Percentiles rank a stretch among this genome's conserved stretches.
Conservation (phyloP, 192 early-diverging fungal species). For the Coemansia sp. region DNA sequence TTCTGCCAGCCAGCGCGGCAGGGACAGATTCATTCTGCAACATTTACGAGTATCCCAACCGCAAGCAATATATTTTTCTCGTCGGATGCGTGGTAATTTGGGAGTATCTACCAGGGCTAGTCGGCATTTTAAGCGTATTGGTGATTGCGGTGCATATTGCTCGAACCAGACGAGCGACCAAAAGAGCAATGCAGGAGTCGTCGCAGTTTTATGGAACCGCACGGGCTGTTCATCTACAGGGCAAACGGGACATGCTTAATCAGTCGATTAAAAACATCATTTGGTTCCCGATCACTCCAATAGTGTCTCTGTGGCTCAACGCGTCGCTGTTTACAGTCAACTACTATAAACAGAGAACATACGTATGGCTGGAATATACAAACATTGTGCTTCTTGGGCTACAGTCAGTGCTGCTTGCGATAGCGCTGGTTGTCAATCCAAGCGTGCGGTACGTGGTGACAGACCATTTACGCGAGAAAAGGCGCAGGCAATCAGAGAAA, state of each 20-base stretch:
- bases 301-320: slow-evolving; percentile 45
- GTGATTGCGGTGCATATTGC: slow-evolving; percentile 18
- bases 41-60: neutral
- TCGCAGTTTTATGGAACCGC: slow-evolving; percentile 12
- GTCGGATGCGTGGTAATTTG: slow-evolving; percentile 17
- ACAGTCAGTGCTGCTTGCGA: slow-evolving; percentile 32
- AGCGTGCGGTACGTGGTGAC: slow-evolving; percentile 9
- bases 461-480: neutral
- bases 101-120: slow-evolving; percentile 28
- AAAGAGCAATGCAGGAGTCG: slow-evolving; percentile 5
- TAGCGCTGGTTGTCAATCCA: slow-evolving; percentile 42
- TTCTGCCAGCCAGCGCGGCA: slow-evolving; percentile 5
- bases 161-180: slow-evolving; percentile 18
- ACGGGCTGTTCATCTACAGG: neutral
- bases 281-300: slow-evolving; percentile 47
- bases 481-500: neutral
- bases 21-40: slow-evolving; percentile 15
- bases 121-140: slow-evolving; percentile 28
- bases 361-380: slow-evolving; percentile 26
- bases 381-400: slow-evolving; percentile 29
- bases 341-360: slow-evolving; percentile 23
- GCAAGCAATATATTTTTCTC: slow-evolving; percentile 16
- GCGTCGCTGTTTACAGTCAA: slow-evolving; percentile 16
- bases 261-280: slow-evolving; percentile 27
- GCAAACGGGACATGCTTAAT: slow-evolving; percentile 19